These are phyloP conservation scores for Astragalus membranaceus DNA, from an alignment of 306 rosid species.

Conservation along the genomic window DNA sequence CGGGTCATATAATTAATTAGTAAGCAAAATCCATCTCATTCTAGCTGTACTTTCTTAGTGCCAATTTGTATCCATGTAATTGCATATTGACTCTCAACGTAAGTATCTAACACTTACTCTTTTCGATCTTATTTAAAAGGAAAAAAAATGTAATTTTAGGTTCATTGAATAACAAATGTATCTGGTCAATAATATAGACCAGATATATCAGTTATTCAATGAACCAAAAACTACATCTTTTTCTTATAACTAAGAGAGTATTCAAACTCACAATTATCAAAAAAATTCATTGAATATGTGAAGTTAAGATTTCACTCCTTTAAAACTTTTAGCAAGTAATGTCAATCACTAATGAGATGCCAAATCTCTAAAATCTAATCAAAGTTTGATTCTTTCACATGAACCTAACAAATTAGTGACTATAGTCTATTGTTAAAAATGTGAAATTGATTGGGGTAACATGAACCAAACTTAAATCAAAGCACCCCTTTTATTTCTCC, in stretches of 20 bases:
- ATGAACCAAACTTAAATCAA: slow-evolving; percentile 30
- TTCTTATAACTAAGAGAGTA: no score
- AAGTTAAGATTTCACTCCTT: no score
- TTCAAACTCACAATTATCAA: no score
- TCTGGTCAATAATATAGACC: no score
- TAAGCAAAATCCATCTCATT: slow-evolving; percentile 28
- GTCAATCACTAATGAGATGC: not conserved
- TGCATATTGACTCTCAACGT: not conserved
- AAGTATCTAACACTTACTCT: not conserved
- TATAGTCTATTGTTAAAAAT: not conserved
- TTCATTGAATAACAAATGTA: no score
- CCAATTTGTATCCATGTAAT: slow-evolving; percentile 6
- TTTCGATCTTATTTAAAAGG: no score
- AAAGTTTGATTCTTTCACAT: not conserved
- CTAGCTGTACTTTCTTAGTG: slow-evolving; percentile 21
- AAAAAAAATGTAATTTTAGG: no score
- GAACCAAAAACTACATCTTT: no score
- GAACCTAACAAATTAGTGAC: slow-evolving; percentile 11
- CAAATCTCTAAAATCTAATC: slow-evolving; percentile 18
- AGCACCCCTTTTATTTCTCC: not conserved
- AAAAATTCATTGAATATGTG: not conserved
- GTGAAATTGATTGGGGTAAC: slow-evolving; percentile 24
- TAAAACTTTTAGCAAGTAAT: no score
- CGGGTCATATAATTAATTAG: not conserved
- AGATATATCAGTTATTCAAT: no score